These are phyloP conservation scores for Adansonia madagascariensis DNA, from an alignment of 441 rosid genomes.

Conservation along the genomic window DNA sequence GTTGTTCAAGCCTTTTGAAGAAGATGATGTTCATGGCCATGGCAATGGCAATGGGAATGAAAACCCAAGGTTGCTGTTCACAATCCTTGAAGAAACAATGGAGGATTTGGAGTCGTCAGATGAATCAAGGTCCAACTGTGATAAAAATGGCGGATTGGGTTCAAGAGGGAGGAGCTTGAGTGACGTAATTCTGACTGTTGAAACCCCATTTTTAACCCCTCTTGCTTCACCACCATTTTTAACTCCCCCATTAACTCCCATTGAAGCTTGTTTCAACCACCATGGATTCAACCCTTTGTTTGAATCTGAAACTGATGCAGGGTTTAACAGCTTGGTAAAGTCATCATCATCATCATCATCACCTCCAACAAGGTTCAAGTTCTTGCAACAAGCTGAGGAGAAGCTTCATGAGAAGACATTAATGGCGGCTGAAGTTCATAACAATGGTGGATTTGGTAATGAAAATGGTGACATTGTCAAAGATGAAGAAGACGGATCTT, in stretches of 20 bases:
- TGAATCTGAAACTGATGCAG: conserved; percentile 71
- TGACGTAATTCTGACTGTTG: conserved; percentile 65
- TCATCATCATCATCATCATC: conserved; percentile 49
- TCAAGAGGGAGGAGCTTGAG: conserved; percentile 70
- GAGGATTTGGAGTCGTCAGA: conserved; percentile 75
- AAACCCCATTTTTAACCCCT: conserved; percentile 87
- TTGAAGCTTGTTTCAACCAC: conserved; percentile 33
- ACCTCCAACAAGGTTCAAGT: conserved; percentile 88
- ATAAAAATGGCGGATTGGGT: conserved; percentile 23
- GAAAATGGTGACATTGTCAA: no score
- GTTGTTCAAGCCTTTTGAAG: conserved; percentile 43
- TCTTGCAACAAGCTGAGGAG: conserved; percentile 91
- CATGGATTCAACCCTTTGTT: conserved; percentile 51
- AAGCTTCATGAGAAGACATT: conserved; percentile 50
- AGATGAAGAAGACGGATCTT: no score
- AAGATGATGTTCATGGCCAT: conserved; percentile 37
- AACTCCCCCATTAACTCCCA: conserved; percentile 86
- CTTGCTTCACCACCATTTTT: conserved; percentile 83
- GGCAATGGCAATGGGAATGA: not conserved
- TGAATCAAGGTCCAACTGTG: no score
- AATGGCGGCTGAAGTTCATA: conserved; percentile 43
- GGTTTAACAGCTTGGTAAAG: conserved; percentile 56
- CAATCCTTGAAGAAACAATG: conserved; percentile 84
- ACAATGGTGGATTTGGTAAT: conserved; percentile 20
- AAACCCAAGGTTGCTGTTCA: conserved; percentile 76